phyloP scores from a whole-genome alignment of 768 basidiomycete species.

The Artomyces pyxidatus region DNA sequence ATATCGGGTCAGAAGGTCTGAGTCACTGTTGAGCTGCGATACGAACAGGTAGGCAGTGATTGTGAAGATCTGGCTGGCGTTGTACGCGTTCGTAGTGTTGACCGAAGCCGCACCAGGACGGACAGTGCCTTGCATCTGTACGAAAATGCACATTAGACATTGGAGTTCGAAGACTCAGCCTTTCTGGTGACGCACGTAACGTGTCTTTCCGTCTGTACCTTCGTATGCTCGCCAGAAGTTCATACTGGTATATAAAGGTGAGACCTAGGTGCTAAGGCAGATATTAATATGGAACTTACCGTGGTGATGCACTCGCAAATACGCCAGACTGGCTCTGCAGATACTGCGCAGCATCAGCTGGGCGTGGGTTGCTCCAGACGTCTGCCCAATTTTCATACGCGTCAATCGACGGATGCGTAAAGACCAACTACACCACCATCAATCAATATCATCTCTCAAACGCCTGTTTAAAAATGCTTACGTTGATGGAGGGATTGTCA shows the following conservation, averaged over 20 bases:
- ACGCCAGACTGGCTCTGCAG: conserved; percentile 43
- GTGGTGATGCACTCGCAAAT: conserved; percentile 47
- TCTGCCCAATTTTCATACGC: conserved; percentile 60
- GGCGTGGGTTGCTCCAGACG: conserved; percentile 45
- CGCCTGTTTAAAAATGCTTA: conserved; percentile 27
- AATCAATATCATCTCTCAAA: neutral
- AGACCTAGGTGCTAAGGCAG: neutral
- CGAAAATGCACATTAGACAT: neutral
- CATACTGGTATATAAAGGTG: conserved; percentile 23
- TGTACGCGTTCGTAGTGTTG: conserved; percentile 42
- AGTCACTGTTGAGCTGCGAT: neutral
- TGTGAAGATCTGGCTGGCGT: conserved; percentile 47
- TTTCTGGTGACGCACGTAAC: conserved; percentile 43
- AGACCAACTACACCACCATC: conserved; percentile 36
- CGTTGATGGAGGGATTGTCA: conserved; percentile 60
- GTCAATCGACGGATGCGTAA: conserved; percentile 55
- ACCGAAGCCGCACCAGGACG: conserved; percentile 51
- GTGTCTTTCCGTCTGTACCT: conserved; percentile 37
- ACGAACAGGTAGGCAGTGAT: conserved; percentile 53
- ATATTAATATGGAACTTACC: conserved; percentile 22
- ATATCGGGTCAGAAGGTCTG: neutral
- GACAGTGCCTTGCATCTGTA: conserved; percentile 53
- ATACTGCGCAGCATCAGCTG: conserved; percentile 51
- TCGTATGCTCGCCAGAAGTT: conserved; percentile 57
- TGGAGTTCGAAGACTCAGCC: too few relatives aligned